A percentile compares a stretch with the other conserved stretches of the same genome.
Conservation (phyloP, 345 rosid species). For the Hibiscus syriacus region DNA sequence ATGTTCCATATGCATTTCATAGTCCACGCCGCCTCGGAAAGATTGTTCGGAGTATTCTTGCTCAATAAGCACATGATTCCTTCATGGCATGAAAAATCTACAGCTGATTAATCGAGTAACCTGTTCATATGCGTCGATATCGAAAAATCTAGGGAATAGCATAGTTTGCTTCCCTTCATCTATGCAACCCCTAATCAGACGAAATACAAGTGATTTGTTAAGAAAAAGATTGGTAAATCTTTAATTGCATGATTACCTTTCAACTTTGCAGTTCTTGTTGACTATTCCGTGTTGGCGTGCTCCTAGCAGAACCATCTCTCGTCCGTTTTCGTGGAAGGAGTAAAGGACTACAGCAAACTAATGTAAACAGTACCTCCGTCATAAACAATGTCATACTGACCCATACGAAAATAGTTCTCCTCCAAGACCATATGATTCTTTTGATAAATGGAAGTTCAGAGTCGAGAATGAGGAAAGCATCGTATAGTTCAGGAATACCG, state of each 20-base stretch:
- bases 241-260: constrained; percentile 11
- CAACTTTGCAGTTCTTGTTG: constrained; percentile 3
- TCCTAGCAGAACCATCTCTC: constrained; percentile 22
- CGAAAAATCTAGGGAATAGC: neutral
- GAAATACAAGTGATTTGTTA: too few relatives aligned
- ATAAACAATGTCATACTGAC: constrained; percentile 32
- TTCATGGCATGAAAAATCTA: neutral
- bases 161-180: neutral
- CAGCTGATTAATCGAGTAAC: neutral
- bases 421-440: too few relatives aligned
- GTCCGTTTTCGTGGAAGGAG: constrained; percentile 47
- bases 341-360: constrained; percentile 48
- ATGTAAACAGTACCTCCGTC: constrained; percentile 33
- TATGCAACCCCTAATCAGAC: too few relatives aligned
- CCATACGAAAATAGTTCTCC: constrained; percentile 63
- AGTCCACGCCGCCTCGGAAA: neutral
- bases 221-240: neutral
- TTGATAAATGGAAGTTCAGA: too few relatives aligned
- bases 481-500: constrained; percentile 77
- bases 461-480: constrained; percentile 45
- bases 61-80: neutral
- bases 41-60: neutral
- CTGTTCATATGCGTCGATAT: too few relatives aligned
- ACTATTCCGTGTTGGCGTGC: constrained; percentile 9
- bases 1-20: too few relatives aligned